A percentile compares a stretch with the other conserved stretches of the same genome.
Evolutionary conservation across 768 basidiomycete species (phyloP).

Genomic region (Austroboletus festivus): DNA sequence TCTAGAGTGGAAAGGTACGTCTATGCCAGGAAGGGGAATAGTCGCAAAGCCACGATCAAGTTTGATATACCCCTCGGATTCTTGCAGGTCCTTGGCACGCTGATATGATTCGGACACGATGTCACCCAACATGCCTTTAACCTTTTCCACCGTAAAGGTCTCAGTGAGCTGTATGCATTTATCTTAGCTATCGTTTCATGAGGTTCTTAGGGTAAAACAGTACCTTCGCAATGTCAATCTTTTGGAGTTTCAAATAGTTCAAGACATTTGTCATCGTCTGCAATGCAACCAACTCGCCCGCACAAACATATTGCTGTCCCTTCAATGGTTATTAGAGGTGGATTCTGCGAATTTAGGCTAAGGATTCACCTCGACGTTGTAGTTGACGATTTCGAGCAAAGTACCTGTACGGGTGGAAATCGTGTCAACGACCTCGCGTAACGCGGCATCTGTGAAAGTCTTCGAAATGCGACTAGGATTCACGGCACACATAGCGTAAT

Average conservation of each 20-base stretch:
- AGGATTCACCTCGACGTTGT: conserved; percentile 75
- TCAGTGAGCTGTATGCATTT: conserved; percentile 67
- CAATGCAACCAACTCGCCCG: conserved; percentile 90
- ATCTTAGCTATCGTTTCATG: neutral
- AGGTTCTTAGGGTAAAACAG: neutral
- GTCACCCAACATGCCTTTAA: conserved; percentile 92
- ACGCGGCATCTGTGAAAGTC: conserved; percentile 90
- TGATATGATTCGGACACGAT: conserved; percentile 83
- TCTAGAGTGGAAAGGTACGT: conserved; percentile 99
- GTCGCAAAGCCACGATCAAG: conserved; percentile 97
- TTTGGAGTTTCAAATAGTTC: conserved; percentile 95
- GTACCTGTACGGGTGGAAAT: conserved; percentile 75
- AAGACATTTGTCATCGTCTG: conserved; percentile 94
- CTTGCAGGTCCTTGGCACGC: conserved; percentile 74
- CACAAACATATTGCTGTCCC: conserved; percentile 99
- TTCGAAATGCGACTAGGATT: conserved; percentile 94
- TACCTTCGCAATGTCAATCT: conserved; percentile 89
- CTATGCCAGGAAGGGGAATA: conserved; percentile 93
- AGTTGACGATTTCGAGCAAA: conserved; percentile 97
- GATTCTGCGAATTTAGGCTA: neutral
- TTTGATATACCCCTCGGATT: conserved; percentile 82
- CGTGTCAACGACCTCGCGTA: conserved; percentile 95
- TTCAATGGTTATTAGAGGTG: conserved; percentile 31
- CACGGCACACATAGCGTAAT: conserved; percentile 99
- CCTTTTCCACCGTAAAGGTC: conserved; percentile 84